Evolutionary conservation across 768 basidiomycete species (phyloP), one percentile per base, ranked within the genome.

Genomic region (Boletus rubropictus): DNA sequence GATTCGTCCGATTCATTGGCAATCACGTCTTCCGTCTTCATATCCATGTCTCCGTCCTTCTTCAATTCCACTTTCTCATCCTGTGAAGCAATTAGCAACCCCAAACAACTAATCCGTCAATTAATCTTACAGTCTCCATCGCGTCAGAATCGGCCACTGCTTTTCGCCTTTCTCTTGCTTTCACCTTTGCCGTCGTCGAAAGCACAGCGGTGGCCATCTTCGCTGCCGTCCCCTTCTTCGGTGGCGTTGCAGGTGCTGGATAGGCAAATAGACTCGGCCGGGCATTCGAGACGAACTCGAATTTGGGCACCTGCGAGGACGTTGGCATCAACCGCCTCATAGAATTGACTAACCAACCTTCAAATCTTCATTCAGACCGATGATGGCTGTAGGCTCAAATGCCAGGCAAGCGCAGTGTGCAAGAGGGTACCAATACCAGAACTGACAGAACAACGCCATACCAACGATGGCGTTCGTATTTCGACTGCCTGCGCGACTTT

Each of bases 341-440:
- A 1, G 5, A 42, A 40, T 42, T 17, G 17, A 46, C 31, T 3
- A 20, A 56, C 75, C 22, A 53, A 92, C 89, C 77, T 89, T 86
- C 42, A 98, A 71, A 51, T 93, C 81, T 51, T 78, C 84, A 58
- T 91, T 86, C 48, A 98, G 68, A 25, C 91, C 95, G 57, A 99
- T 92, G 46, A 99, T 85, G 8, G 86, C 93, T 12, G 96, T 99
- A 3, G 96, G 94, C 46, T 90, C 86, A 67, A 99, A 97, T 2
- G 94, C 86, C 53, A 99, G 71, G 57, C 86, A 88, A 14, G 89
- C 86, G 52, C 88, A 92, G 60, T 97, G 94, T 12, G 93, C 92
- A 22, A 98, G 73, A 28, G 96, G 96, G 69, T 94, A 99, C 96
- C 96, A 99, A 66, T 98, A 98, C 96, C 96, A 99, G 71, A 99